Evolutionary conservation across 2,329 filamentous ascomycete species (phyloP), one percentile per base, ranked within the genome.

Genomic region (Lasiodiplodia gonubiensis): DNA sequence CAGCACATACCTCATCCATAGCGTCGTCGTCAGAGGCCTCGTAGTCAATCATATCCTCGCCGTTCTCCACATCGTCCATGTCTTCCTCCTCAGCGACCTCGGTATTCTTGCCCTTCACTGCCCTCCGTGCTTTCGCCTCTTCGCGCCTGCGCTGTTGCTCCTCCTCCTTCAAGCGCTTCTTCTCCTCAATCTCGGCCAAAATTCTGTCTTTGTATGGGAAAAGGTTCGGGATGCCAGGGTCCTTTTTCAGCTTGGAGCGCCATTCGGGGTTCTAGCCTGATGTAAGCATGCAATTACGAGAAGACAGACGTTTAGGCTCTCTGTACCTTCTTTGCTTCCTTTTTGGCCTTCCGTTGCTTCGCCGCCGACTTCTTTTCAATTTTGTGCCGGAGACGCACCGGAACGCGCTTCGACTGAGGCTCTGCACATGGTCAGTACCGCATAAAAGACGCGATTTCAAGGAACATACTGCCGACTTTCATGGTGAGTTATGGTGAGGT

Each of bases 141-240:
- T 96, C 92, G 70, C 88, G 88, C 73, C 88, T 86, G 76, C 87
- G 84, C 68, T 86, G 86, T 76, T 70, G 73, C 46, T 97, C 92
- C 75, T 97, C 93, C 70, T 89, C 88, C 83, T 94, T 97, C 78
- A 87, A 84, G 72, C 90, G 83, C 76, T 91, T 91, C 74, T 88
- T 90, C 81, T 97, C 92, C 82, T 99, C 95, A 73, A 99, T 96
- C 80, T 99, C 93, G 68, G 94, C 89, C 39, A 99, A 86, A 33
- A 99, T 87, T 84, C 91, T 94, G 79, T 97, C 94, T 84, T 99
- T 99, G 86, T 95, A 97, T 0, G 95, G 95, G 82, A 97, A 99
- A 42, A 97, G 83, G 77, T 98, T 99, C 49, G 95, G 95, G 70
- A 99, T 97, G 59, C 95, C 95, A 27, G 94, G 95, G 75, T 99